Evolutionary conservation across 2,329 filamentous ascomycete genomes (phyloP).

Genomic region (Chaetomium sp.): DNA sequence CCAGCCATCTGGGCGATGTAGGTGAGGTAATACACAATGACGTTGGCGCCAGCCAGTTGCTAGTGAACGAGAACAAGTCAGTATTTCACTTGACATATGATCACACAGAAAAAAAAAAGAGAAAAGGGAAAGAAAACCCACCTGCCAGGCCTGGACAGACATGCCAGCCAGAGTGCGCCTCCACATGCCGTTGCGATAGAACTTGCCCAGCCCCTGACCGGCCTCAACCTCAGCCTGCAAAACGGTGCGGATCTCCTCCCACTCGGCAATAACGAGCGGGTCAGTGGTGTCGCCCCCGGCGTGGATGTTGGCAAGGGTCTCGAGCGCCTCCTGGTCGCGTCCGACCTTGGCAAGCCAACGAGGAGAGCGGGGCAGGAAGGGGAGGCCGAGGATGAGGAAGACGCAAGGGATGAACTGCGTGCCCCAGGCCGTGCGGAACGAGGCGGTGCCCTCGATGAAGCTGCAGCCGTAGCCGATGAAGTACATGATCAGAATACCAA

Average conservation of each 20-base stretch:
- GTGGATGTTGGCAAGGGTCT: conserved; percentile 51
- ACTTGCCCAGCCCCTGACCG: conserved; percentile 33
- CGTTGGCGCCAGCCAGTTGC: conserved; percentile 46
- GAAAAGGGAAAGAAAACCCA: conserved; percentile 15
- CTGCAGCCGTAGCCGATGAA: conserved; percentile 60
- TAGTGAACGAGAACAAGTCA: conserved; percentile 20
- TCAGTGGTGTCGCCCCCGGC: conserved; percentile 48
- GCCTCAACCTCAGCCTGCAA: conserved; percentile 33
- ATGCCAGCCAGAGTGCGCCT: conserved; percentile 49
- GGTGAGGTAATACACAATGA: conserved; percentile 53
- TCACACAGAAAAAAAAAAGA: neutral
- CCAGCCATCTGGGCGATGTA: conserved; percentile 56
- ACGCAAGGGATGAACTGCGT: conserved; percentile 56
- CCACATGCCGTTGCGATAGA: conserved; percentile 48
- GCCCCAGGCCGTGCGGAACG: conserved; percentile 60
- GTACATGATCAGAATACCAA: conserved; percentile 64
- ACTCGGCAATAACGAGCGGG: conserved; percentile 51
- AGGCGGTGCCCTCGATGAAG: conserved; percentile 49
- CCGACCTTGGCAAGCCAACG: conserved; percentile 58
- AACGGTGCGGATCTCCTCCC: conserved; percentile 44
- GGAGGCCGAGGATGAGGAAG: conserved; percentile 51
- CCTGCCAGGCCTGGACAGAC: conserved; percentile 51
- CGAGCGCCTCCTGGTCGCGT: conserved; percentile 49
- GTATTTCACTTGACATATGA: neutral
- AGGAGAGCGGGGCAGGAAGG: conserved; percentile 56